phyloP scores from a whole-genome alignment of 2,329 filamentous ascomycete species.

The Metarhizium rileyi region DNA sequence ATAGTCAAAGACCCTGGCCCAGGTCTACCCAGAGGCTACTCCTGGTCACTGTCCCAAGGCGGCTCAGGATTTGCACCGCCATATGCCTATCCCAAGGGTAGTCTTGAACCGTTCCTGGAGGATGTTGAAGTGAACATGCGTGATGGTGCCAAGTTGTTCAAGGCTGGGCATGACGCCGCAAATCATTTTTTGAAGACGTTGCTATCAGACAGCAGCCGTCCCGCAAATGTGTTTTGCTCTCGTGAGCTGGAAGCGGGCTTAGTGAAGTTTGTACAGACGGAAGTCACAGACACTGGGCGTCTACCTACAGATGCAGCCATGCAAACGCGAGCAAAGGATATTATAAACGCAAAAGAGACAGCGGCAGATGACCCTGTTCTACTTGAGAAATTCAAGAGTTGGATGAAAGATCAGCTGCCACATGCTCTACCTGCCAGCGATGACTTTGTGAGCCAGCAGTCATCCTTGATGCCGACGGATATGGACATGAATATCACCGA shows the following conservation, averaged over 20 bases:
- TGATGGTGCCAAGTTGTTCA: slow-evolving; percentile 30
- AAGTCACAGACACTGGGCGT: slow-evolving; percentile 25
- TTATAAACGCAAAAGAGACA: slow-evolving; percentile 36
- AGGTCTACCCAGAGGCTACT: slow-evolving; percentile 31
- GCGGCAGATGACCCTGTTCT: slow-evolving; percentile 45
- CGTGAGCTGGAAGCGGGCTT: slow-evolving; percentile 48
- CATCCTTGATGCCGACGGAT: slow-evolving; percentile 16
- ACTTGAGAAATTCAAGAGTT: slow-evolving; percentile 43
- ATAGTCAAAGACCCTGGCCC: slow-evolving; percentile 41
- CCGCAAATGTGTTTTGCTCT: slow-evolving; percentile 46
- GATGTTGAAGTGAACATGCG: slow-evolving; percentile 23
- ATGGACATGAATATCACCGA: slow-evolving; percentile 28
- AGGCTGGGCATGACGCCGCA: slow-evolving; percentile 32
- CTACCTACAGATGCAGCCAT: slow-evolving; percentile 41
- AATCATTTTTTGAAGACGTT: slow-evolving; percentile 37
- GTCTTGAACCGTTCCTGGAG: slow-evolving; percentile 24
- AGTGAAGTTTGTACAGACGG: slow-evolving; percentile 34
- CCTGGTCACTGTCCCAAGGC: slow-evolving; percentile 40
- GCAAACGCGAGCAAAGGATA: slow-evolving; percentile 35
- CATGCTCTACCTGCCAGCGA: slow-evolving; percentile 6
- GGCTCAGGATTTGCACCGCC: slow-evolving; percentile 47
- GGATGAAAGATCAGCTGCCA: slow-evolving; percentile 25
- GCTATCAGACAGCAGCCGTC: slow-evolving; percentile 34
- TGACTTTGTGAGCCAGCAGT: not conserved
- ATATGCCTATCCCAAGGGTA: slow-evolving; percentile 36